phyloP scores from a whole-genome alignment of 2,329 filamentous ascomycete genomes.

The Arthroderma uncinatum region DNA sequence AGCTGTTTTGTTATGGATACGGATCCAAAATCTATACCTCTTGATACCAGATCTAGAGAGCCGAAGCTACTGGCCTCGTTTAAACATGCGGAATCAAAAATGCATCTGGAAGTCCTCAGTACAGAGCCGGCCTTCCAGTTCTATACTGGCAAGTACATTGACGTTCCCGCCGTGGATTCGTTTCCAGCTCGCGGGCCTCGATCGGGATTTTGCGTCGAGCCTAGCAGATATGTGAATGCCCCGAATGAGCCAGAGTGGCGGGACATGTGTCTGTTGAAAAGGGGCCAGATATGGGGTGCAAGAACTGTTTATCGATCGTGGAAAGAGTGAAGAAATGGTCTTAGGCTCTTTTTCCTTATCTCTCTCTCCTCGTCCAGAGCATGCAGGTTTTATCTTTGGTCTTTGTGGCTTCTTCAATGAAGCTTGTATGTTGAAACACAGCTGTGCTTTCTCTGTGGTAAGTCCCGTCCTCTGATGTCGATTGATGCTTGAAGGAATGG shows the following conservation, averaged over 20 bases:
- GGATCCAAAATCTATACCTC: slow-evolving; percentile 47
- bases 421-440: not conserved
- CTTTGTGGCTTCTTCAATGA: slow-evolving; percentile 3
- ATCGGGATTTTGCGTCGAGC: slow-evolving; percentile 83
- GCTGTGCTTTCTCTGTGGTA: too few relatives aligned
- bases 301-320: slow-evolving; percentile 77
- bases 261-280: slow-evolving; percentile 67
- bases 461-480: not conserved
- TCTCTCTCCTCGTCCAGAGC: not conserved
- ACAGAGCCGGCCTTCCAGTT: slow-evolving; percentile 97
- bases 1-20: slow-evolving; percentile 76
- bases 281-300: slow-evolving; percentile 71
- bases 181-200: slow-evolving; percentile 54
- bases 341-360: not conserved
- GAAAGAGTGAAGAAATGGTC: slow-evolving; percentile 45
- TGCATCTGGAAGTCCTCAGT: slow-evolving; percentile 77
- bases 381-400: not conserved
- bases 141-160: slow-evolving; percentile 78
- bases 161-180: slow-evolving; percentile 54
- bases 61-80: slow-evolving; percentile 60
- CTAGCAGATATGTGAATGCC: slow-evolving; percentile 81
- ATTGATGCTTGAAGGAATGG: too few relatives aligned
- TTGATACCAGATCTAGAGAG: slow-evolving; percentile 55
- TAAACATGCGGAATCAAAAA: slow-evolving; percentile 58
- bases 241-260: slow-evolving; percentile 72